Conservation (phyloP, 495 filamentous ascomycete genomes). For the Penicillium riverlandense region DNA sequence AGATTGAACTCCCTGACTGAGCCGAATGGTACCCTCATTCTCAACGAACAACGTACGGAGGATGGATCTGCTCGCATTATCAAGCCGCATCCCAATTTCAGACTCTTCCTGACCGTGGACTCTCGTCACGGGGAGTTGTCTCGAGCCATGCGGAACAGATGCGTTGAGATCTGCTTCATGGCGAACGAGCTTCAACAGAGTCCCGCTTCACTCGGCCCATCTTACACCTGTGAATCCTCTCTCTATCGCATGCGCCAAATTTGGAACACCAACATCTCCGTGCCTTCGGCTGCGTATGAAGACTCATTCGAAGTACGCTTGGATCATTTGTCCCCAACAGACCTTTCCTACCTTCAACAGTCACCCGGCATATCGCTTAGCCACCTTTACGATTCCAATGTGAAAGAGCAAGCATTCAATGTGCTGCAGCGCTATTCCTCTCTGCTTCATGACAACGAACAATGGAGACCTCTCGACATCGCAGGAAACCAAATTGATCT, state of each 20-base stretch:
- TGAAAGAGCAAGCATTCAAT: constrained; percentile 9
- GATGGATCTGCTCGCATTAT: constrained; percentile 78
- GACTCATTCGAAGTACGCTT: constrained; percentile 33
- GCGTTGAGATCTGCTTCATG: constrained; percentile 77
- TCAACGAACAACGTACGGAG: constrained; percentile 82
- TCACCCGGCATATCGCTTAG: constrained; percentile 18
- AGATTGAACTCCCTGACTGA: constrained; percentile 92
- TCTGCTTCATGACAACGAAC: constrained; percentile 31
- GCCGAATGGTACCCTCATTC: constrained; percentile 74
- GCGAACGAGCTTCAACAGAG: constrained; percentile 19
- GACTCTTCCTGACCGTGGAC: constrained; percentile 92
- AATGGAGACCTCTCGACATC: constrained; percentile 26
- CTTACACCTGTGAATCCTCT: constrained; percentile 41
- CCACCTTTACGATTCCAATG: constrained; percentile 11
- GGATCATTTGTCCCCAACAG: constrained; percentile 49
- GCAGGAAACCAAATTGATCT: constrained; percentile 19
- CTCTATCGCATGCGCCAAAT: constrained; percentile 44
- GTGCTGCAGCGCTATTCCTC: constrained; percentile 25
- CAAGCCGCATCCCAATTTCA: constrained; percentile 76
- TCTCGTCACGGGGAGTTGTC: constrained; percentile 90
- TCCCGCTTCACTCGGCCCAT: constrained; percentile 16
- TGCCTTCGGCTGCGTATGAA: constrained; percentile 8
- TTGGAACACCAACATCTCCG: constrained; percentile 24
- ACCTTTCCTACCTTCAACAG: constrained; percentile 39
- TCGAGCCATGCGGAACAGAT: constrained; percentile 92